Evolutionary conservation across 2,329 filamentous ascomycete genomes (phyloP).

Genomic region (Mycosphaerella arachidis): DNA sequence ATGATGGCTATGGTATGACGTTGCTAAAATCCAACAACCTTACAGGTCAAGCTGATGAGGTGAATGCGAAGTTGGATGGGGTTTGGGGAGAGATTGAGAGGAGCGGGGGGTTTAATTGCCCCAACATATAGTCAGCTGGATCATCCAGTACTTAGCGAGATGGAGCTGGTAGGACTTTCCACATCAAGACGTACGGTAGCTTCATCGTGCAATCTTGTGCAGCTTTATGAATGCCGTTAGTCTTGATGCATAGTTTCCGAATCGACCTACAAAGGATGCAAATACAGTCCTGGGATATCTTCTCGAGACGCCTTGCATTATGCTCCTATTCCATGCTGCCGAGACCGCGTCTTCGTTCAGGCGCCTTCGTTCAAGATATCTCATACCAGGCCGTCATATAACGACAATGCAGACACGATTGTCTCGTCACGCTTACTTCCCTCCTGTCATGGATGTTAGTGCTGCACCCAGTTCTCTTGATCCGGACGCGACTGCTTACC

Average conservation of each 20-base stretch:
- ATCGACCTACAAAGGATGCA: neutral
- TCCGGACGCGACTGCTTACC: conserved; percentile 14
- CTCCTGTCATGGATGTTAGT: conserved; percentile 48
- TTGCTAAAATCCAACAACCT: neutral
- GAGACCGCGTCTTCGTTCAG: neutral
- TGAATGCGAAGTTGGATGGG: neutral
- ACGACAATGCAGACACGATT: conserved; percentile 90
- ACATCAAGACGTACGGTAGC: neutral
- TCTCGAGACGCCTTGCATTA: neutral
- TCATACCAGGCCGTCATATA: conserved; percentile 86
- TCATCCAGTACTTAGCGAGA: too few species aligned
- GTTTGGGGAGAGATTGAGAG: neutral
- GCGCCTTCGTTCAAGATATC: neutral
- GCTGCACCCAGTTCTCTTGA: neutral
- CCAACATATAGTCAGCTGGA: too few species aligned
- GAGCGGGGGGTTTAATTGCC: neutral
- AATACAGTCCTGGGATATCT: neutral
- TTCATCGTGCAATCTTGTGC: neutral
- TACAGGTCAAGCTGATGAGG: neutral
- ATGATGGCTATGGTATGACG: neutral
- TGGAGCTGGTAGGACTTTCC: neutral
- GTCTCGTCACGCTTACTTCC: conserved; percentile 98
- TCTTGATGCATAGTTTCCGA: neutral
- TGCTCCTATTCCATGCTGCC: neutral
- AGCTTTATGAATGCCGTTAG: neutral